Evolutionary conservation across 129 eudicot genomes (phyloP).

Genomic region (Kitagawia praeruptora): DNA sequence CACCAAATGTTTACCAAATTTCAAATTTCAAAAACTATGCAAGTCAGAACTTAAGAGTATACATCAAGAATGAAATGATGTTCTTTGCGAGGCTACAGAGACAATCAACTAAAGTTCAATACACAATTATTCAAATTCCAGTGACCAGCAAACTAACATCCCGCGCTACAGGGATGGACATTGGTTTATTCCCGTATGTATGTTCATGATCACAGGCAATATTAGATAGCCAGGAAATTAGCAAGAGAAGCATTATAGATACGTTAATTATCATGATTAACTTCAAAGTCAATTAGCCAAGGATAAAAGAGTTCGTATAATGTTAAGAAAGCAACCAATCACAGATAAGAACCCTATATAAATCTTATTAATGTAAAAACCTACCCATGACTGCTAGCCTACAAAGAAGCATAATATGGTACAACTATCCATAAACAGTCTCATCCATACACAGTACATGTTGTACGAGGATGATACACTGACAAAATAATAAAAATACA

Average conservation of each 20-base stretch:
- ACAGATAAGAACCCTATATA: not conserved
- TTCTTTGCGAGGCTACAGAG: no score
- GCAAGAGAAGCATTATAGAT: not conserved
- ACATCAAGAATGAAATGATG: no score
- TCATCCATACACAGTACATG: not conserved
- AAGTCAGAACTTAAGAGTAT: no score
- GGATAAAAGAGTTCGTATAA: not conserved
- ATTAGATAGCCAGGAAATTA: not conserved
- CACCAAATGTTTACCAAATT: not conserved
- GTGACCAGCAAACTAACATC: not conserved
- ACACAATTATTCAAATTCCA: not conserved
- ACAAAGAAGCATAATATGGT: not conserved
- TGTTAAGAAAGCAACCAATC: not conserved
- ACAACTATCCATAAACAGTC: not conserved
- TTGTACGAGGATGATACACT: conserved; percentile 3
- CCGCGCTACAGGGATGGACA: not conserved
- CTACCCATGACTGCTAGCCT: not conserved
- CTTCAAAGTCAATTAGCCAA: not conserved
- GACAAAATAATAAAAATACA: not conserved
- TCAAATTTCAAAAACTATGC: no score
- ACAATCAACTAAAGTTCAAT: no score
- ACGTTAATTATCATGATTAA: not conserved
- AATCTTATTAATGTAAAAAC: not conserved
- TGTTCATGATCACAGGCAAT: not conserved
- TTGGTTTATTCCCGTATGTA: no score